phyloP scores from a whole-genome alignment of 202 grass and related monocot genomes.

The Saccharum hybrid region DNA sequence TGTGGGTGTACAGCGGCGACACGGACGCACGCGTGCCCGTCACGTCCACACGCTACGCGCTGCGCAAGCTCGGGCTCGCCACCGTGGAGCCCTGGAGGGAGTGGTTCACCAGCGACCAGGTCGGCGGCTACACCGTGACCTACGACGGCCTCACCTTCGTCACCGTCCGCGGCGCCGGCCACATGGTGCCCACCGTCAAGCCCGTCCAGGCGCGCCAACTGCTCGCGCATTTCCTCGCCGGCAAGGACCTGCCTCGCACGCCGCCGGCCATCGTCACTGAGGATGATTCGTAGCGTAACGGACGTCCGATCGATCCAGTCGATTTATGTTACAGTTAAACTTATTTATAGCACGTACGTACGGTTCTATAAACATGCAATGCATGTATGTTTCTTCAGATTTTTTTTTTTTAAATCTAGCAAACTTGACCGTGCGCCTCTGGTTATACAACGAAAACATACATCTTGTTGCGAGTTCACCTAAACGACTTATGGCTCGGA shows the following conservation, averaged over 20 bases:
- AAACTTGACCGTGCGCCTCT: no score
- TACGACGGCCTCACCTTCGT: conserved; percentile 33
- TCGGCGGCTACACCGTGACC: conserved; percentile 25
- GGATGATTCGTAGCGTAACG: background rate
- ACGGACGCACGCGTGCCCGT: conserved; percentile 51
- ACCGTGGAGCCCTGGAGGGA: conserved; percentile 22
- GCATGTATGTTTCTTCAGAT: no score
- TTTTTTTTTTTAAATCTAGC: no score
- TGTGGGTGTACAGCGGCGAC: conserved; percentile 56
- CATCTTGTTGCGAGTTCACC: no score
- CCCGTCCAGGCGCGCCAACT: conserved; percentile 47
- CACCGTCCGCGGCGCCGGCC: conserved; percentile 9
- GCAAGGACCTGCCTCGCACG: conserved; percentile 22
- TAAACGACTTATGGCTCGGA: no score
- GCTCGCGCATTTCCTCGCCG: conserved; percentile 41
- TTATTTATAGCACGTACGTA: no score
- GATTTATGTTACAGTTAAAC: no score
- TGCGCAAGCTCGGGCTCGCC: conserved; percentile 39
- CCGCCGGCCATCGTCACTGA: background rate
- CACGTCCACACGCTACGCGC: conserved; percentile 37
- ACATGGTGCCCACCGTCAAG: conserved; percentile 39
- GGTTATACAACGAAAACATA: no score
- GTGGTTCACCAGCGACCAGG: conserved; percentile 35
- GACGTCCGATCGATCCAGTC: no score
- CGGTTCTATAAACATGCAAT: no score